These are phyloP conservation scores for Backusella tuberculispora DNA, from an alignment of 192 early-diverging fungal species.

Conservation along the genomic window DNA sequence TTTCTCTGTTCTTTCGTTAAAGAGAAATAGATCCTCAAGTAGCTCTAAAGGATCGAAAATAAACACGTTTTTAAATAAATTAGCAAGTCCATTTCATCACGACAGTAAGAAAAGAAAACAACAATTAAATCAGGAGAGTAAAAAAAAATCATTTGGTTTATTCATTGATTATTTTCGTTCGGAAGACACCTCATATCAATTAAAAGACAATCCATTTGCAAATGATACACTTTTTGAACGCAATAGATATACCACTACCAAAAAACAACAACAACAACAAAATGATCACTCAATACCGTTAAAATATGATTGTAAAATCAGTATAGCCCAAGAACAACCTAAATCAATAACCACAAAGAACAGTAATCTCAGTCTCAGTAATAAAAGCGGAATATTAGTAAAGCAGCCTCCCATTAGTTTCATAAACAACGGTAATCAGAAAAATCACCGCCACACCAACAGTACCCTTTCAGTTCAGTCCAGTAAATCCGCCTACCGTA, in stretches of 20 bases:
- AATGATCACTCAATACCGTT: background rate
- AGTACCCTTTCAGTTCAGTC: slow-evolving; percentile 12
- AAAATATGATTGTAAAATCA: slow-evolving; percentile 5
- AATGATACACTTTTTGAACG: slow-evolving; percentile 23
- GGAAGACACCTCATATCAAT: background rate
- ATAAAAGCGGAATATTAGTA: slow-evolving; percentile 12
- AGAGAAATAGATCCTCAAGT: slow-evolving; percentile 24
- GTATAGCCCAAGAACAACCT: background rate
- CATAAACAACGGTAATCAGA: background rate
- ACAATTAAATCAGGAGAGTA: slow-evolving; percentile 13
- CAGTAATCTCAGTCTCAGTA: background rate
- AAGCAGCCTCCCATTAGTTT: slow-evolving; percentile 12
- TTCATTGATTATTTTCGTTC: slow-evolving; percentile 25
- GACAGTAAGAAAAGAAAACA: slow-evolving; percentile 13
- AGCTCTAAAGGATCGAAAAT: slow-evolving; percentile 3
- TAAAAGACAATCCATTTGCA: background rate
- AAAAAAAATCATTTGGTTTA: slow-evolving; percentile 9
- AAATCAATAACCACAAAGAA: slow-evolving; percentile 11
- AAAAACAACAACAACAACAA: background rate
- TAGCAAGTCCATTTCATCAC: slow-evolving; percentile 18
- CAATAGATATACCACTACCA: slow-evolving; percentile 8
- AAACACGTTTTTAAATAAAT: slow-evolving; percentile 11
- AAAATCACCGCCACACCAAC: slow-evolving; percentile 30
- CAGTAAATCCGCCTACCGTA: background rate
- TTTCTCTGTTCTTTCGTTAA: slow-evolving; percentile 21